Evolutionary conservation across 2,329 filamentous ascomycete genomes (phyloP), one percentile per base, ranked within the genome.

Genomic region (Exophiala viscosa): DNA sequence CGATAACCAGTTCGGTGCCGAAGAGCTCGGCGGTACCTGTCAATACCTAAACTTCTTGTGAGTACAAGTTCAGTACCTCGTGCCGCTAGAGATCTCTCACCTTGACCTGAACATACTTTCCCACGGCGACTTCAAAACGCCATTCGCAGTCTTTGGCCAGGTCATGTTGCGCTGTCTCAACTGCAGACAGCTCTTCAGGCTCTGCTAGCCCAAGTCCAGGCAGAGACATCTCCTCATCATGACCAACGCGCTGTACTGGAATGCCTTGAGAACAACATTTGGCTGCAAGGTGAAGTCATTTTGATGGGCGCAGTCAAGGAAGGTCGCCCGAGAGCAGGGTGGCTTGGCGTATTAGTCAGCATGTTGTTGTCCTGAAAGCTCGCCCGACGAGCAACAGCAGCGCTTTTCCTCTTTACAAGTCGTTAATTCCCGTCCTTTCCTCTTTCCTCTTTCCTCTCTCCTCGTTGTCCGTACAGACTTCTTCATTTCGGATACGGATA

Each of bases 11-110:
- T 73, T 99, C 93, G 50, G 92, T 91, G 67, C 93, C 93, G 67
- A 97, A 96, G 66, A 95, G 84, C 70, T 99, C 93, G 44, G 92
- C 93, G 1, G 86, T 90, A 56, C 93, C 93, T 32, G 80, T 83
- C 50, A 89, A 73, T 20, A 97, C 77, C 74, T 90, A 10, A 9
- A 23, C 6, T 38, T 23, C 20, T 15, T 20, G 11, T 18, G 28
- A 45, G 13, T 38, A 14, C 10, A 13, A 34, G 31, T 31, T 39
- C 28, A 34, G 36, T 50, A 32, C 39, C n/a, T n/a, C n/a, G n/a
- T n/a, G n/a, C n/a, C n/a, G n/a, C n/a, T n/a, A n/a, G n/a, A n/a
- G n/a, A n/a, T n/a, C n/a, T n/a, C n/a, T n/a, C 66, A 80, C 79
- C 67, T 77, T 81, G 40, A 82, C 74, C 60, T 77, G 73, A 35